Base-by-base conservation (phyloP, 306 rosid species). In the Astragalus glycyphyllos region DNA sequence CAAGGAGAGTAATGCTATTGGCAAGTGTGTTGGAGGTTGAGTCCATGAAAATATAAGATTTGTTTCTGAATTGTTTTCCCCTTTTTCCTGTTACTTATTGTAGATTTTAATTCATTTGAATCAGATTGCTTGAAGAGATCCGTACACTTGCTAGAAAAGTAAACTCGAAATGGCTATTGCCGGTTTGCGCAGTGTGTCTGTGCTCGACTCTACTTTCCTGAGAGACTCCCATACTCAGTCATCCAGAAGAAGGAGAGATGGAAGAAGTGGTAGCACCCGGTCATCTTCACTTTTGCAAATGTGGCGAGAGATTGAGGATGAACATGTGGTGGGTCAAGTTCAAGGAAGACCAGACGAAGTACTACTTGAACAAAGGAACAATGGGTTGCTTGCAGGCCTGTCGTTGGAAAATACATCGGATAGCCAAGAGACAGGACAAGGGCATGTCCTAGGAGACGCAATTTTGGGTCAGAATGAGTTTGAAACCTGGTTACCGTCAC, bases 291-390 rank as follows among this genome's bases (percentile, higher is more conserved):
- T 91, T 65, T 77, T 87, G 67, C 93, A 73, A 40, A 79, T 87
- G 92, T 86, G 99, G 99, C 83, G 92, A 73, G 92, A 83, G 84
- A 79, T 87, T 60, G 99, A 91, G 80, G 99, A 87, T 80, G 99
- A 87, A 64, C 89, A 87, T 47, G 81, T 46, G 80, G 82, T 72
- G 90, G 86, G 84, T 81, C 89, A 78, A 47, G 78, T 85, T 47
- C 87, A 73, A 20, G 90, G 87, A 80, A 82, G 96, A 38, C 60
- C 79, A 49, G 73, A 84, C 59, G 91, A 85, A 47, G 77, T 82
- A 53, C 34, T 84, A 45, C 72, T 84, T 70, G 83, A 74, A 44
- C 86, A 68, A 71, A 86, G 89, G 77, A 81, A 65, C 63, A 83
- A 80, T 58, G 84, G 73, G 44, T 82, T 75, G 76, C 53, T 67